Percentiles rank a stretch among this genome's conserved stretches.
Conservation (phyloP, 2,329 filamentous ascomycete species). For the Exophiala oligosperma region DNA sequence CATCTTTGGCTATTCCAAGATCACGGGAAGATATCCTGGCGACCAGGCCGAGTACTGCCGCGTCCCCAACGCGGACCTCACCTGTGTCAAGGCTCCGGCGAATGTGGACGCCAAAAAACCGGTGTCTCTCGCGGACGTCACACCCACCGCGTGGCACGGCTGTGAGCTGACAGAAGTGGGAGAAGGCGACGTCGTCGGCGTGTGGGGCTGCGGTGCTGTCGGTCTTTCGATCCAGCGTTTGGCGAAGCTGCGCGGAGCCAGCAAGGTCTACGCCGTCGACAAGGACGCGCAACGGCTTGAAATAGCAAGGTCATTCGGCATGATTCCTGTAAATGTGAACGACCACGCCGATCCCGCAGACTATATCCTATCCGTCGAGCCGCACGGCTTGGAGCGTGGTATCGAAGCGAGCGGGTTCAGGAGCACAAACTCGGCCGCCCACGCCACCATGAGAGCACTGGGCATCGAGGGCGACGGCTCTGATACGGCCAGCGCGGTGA, state of each 20-base stretch:
- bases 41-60: conserved; percentile 40
- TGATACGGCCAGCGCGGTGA: conserved; percentile 32
- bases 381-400: conserved; percentile 32
- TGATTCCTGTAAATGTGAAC: conserved; percentile 32
- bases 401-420: conserved; percentile 36
- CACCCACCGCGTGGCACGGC: conserved; percentile 36
- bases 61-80: conserved; percentile 37
- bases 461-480: conserved; percentile 32
- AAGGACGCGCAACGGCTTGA: conserved; percentile 33
- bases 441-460: conserved; percentile 29
- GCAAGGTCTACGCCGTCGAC: conserved; percentile 37
- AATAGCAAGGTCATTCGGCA: conserved; percentile 34
- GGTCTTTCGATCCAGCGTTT: conserved; percentile 35
- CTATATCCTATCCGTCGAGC: conserved; percentile 34
- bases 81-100: conserved; percentile 32
- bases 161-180: conserved; percentile 35
- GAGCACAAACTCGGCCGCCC: conserved; percentile 26
- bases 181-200: conserved; percentile 33
- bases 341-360: conserved; percentile 31
- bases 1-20: conserved; percentile 35
- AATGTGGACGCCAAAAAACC: conserved; percentile 33
- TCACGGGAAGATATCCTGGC: conserved; percentile 38
- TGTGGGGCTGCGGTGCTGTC: conserved; percentile 37
- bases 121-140: conserved; percentile 35
- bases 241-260: conserved; percentile 33